phyloP scores from a whole-genome alignment of 2,329 filamentous ascomycete genomes.

The Fusarium staphyleae region DNA sequence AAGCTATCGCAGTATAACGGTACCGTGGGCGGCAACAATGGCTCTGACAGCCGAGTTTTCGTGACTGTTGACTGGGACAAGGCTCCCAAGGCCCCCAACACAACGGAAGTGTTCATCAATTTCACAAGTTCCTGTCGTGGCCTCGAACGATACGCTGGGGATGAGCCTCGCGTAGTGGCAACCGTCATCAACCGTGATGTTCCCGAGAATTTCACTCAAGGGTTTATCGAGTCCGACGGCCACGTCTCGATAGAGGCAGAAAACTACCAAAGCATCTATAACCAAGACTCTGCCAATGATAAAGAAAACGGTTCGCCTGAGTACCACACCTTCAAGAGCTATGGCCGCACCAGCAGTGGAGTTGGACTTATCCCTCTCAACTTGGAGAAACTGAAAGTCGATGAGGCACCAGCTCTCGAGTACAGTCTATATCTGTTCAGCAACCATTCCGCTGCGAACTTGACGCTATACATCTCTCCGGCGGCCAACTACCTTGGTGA shows the following conservation, averaged over 20 bases:
- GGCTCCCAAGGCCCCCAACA: conserved; percentile 50
- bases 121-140: conserved; percentile 56
- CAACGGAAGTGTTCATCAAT: conserved; percentile 59
- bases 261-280: conserved; percentile 56
- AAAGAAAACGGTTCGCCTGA: conserved; percentile 23
- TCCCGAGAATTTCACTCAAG: conserved; percentile 59
- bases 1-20: conserved; percentile 42
- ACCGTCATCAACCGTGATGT: conserved; percentile 59
- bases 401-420: conserved; percentile 61
- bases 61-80: conserved; percentile 46
- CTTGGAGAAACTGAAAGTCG: conserved; percentile 56
- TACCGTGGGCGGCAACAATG: conserved; percentile 42
- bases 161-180: conserved; percentile 57
- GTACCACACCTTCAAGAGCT: conserved; percentile 61
- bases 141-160: conserved; percentile 50
- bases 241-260: conserved; percentile 62
- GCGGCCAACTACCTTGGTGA: conserved; percentile 61
- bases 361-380: conserved; percentile 63
- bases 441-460: conserved; percentile 52
- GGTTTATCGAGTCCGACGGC: conserved; percentile 70
- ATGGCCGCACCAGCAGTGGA: conserved; percentile 65
- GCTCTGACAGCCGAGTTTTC: conserved; percentile 42
- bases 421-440: conserved; percentile 70
- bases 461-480: conserved; percentile 60
- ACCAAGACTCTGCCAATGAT: conserved; percentile 39